A percentile compares a stretch with the other conserved stretches of the same genome.
Evolutionary conservation across 495 filamentous ascomycete genomes (phyloP).

Genomic region (Penicillium argentinense): DNA sequence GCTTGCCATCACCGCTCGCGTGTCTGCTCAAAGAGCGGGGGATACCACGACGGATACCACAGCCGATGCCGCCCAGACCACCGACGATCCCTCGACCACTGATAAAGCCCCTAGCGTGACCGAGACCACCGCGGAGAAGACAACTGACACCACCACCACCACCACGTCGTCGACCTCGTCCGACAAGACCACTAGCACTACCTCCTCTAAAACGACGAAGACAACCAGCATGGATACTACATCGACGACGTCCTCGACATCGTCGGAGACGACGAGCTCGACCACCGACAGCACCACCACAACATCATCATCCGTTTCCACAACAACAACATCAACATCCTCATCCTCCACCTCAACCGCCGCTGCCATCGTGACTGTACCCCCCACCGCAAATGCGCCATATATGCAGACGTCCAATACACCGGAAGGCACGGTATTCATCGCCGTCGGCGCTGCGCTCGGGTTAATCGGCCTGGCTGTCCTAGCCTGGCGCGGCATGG

Average conservation of each 20-base stretch:
- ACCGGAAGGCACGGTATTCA: slow-evolving; percentile 95
- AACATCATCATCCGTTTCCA: slow-evolving; percentile 24
- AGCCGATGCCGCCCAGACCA: slow-evolving; percentile 25
- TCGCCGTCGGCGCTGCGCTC: slow-evolving; percentile 83
- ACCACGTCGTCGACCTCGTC: slow-evolving; percentile 20
- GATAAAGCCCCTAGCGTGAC: slow-evolving; percentile 23
- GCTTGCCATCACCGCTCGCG: slow-evolving; percentile 22
- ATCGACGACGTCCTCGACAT: slow-evolving; percentile 17
- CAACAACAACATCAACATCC: slow-evolving; percentile 28
- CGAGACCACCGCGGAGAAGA: slow-evolving; percentile 16
- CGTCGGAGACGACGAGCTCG: slow-evolving; percentile 18
- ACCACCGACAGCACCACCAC: slow-evolving; percentile 11
- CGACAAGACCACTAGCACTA: slow-evolving; percentile 14
- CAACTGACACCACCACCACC: slow-evolving; percentile 12
- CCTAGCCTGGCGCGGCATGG: slow-evolving; percentile 81
- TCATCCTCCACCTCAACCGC: slow-evolving; percentile 27
- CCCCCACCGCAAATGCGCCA: slow-evolving; percentile 80
- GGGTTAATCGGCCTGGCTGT: slow-evolving; percentile 78
- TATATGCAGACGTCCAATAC: slow-evolving; percentile 93
- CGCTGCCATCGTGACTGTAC: slow-evolving; percentile 59
- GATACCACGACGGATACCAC: slow-evolving; percentile 14
- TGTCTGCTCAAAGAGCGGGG: slow-evolving; percentile 21
- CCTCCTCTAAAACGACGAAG: slow-evolving; percentile 4
- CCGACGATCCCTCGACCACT: slow-evolving; percentile 28
- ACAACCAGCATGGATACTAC: slow-evolving; percentile 28